These are phyloP conservation scores for Podaxis mareebaensis DNA, from an alignment of 768 basidiomycete genomes.

Conservation along the genomic window DNA sequence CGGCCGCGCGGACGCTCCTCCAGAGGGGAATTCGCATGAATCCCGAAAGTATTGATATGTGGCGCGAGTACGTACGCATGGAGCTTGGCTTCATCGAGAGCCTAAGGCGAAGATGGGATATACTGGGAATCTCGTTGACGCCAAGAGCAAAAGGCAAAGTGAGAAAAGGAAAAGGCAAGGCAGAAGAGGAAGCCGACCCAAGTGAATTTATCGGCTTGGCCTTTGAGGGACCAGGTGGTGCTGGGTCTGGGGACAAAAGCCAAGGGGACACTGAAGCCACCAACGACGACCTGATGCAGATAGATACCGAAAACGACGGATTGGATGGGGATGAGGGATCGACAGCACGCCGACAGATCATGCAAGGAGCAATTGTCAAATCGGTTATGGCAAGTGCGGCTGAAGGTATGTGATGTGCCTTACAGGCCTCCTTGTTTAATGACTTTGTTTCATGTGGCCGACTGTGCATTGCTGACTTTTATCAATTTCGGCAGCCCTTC, in stretches of 20 bases:
- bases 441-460: neutral
- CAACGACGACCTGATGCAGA: constrained; percentile 29
- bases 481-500: constrained; percentile 35
- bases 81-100: constrained; percentile 86
- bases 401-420: constrained; percentile 51
- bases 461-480: constrained; percentile 11
- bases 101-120: constrained; percentile 74
- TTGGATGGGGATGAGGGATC: constrained; percentile 48
- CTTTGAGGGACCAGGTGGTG: constrained; percentile 11
- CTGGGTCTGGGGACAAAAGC: constrained; percentile 22
- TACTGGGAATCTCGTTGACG: constrained; percentile 61
- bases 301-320: constrained; percentile 40
- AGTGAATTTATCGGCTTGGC: constrained; percentile 23
- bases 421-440: constrained; percentile 9
- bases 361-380: constrained; percentile 79
- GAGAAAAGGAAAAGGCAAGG: constrained; percentile 30
- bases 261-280: constrained; percentile 25
- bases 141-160: neutral
- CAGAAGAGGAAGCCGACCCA: constrained; percentile 25
- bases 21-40: constrained; percentile 86
- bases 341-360: constrained; percentile 62
- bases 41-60: constrained; percentile 69
- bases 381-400: constrained; percentile 75
- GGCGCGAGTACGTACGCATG: constrained; percentile 90
- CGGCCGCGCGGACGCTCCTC: constrained; percentile 80